Evolutionary conservation across 2,329 filamentous ascomycete species (phyloP).

Genomic region (Ustulina deusta): DNA sequence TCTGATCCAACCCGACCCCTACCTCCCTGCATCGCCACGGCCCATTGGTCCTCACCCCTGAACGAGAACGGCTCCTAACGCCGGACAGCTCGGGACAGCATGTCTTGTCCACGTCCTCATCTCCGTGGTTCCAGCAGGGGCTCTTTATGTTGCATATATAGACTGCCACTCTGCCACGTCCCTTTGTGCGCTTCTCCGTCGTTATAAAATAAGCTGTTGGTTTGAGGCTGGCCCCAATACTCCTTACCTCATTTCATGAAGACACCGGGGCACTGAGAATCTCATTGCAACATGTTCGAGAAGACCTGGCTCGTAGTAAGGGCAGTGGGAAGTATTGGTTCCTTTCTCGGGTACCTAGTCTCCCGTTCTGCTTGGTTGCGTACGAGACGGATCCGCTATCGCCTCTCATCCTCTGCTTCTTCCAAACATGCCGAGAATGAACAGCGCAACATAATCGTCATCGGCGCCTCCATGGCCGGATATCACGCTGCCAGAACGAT

Average conservation of each 20-base stretch:
- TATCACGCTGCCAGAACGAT: slow-evolving; percentile 62
- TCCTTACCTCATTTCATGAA: background rate
- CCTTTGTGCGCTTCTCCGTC: background rate
- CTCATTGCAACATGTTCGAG: slow-evolving; percentile 38
- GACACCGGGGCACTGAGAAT: background rate
- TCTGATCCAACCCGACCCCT: slow-evolving; percentile 42
- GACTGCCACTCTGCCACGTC: background rate
- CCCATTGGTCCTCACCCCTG: slow-evolving; percentile 5
- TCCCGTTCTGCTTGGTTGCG: slow-evolving; percentile 40
- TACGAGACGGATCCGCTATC: slow-evolving; percentile 35
- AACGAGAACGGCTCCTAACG: slow-evolving; percentile 3
- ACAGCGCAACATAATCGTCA: slow-evolving; percentile 63
- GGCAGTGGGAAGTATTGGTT: slow-evolving; percentile 35
- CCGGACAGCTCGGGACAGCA: slow-evolving; percentile 11
- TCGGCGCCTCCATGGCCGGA: slow-evolving; percentile 71
- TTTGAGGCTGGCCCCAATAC: background rate
- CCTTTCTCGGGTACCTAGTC: slow-evolving; percentile 29
- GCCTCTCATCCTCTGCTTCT: slow-evolving; percentile 29
- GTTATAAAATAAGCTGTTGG: background rate
- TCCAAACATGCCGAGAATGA: slow-evolving; percentile 6
- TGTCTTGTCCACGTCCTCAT: slow-evolving; percentile 7
- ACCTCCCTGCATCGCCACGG: background rate
- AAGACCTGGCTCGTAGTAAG: slow-evolving; percentile 39
- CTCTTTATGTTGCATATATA: slow-evolving; percentile 9
- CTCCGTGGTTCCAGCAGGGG: background rate